phyloP scores from a whole-genome alignment of 2,329 filamentous ascomycete genomes.

The Calonectria pteridis region DNA sequence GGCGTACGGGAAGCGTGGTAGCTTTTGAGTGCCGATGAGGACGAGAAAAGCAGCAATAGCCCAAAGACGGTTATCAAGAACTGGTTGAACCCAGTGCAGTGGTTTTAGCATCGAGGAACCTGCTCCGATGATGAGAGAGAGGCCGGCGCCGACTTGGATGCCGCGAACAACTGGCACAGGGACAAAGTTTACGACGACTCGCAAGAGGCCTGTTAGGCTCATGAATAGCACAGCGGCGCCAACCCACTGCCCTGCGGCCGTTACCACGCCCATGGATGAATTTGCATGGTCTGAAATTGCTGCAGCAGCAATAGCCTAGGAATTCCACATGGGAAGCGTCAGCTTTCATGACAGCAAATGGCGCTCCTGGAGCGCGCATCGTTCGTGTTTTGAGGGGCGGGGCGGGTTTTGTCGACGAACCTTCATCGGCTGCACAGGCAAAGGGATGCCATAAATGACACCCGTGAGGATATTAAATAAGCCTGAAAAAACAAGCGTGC shows the following conservation, averaged over 20 bases:
- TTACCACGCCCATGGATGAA: constrained; percentile 68
- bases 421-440: constrained; percentile 92
- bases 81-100: constrained; percentile 76
- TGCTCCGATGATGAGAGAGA: constrained; percentile 84
- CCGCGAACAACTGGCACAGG: constrained; percentile 93
- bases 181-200: constrained; percentile 78
- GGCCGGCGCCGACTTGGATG: constrained; percentile 91
- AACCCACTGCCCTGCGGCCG: constrained; percentile 83
- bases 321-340: neutral
- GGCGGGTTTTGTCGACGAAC: constrained; percentile 46
- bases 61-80: constrained; percentile 84
- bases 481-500: constrained; percentile 90
- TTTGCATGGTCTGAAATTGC: constrained; percentile 79
- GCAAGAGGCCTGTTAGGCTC: constrained; percentile 82
- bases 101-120: constrained; percentile 76
- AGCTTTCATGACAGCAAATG: neutral
- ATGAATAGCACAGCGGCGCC: constrained; percentile 79
- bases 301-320: constrained; percentile 85
- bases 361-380: neutral
- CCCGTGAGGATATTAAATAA: constrained; percentile 89
- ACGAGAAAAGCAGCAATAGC: constrained; percentile 78
- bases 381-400: neutral
- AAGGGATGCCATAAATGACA: constrained; percentile 84
- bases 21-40: constrained; percentile 76
- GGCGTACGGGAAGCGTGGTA: constrained; percentile 81